These are phyloP conservation scores for Rhizophagus sp. DNA, from an alignment of 192 early-diverging fungal genomes.

Conservation along the genomic window DNA sequence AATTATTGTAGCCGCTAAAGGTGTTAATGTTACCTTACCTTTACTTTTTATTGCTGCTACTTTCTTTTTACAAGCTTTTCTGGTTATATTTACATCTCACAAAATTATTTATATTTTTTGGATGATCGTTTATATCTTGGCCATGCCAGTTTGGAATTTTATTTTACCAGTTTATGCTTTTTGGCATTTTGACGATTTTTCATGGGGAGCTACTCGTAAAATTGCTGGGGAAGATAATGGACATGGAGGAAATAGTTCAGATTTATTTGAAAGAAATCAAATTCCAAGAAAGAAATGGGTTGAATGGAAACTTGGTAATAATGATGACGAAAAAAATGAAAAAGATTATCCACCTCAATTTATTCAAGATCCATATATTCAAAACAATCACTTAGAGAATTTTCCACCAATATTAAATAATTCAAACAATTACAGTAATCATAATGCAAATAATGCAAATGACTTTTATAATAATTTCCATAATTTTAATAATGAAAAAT, in stretches of 20 bases:
- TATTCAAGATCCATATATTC: neutral
- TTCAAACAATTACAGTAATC: too few species aligned
- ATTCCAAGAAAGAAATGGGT: slow-evolving; percentile 59
- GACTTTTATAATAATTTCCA: too few species aligned
- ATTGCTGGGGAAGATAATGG: slow-evolving; percentile 70
- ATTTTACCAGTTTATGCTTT: slow-evolving; percentile 89
- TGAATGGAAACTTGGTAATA: slow-evolving; percentile 47
- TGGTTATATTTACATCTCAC: slow-evolving; percentile 72
- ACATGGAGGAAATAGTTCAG: slow-evolving; percentile 67
- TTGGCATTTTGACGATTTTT: slow-evolving; percentile 93
- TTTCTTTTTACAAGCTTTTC: slow-evolving; percentile 68
- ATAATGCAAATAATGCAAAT: too few species aligned
- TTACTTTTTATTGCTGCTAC: slow-evolving; percentile 62
- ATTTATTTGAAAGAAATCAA: slow-evolving; percentile 64
- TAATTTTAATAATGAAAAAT: too few species aligned
- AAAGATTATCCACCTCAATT: neutral
- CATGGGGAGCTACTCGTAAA: slow-evolving; percentile 80
- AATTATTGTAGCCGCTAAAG: slow-evolving; percentile 48
- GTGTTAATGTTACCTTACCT: slow-evolving; percentile 55
- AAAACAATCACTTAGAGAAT: too few species aligned
- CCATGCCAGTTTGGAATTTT: slow-evolving; percentile 94
- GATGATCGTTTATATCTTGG: slow-evolving; percentile 75
- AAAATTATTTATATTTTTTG: slow-evolving; percentile 74
- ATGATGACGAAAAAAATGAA: neutral
- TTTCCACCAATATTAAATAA: too few species aligned